A percentile compares a stretch with the other conserved stretches of the same genome.
phyloP scores from a whole-genome alignment of 495 filamentous ascomycete species.

The Daldinia bambusicola region DNA sequence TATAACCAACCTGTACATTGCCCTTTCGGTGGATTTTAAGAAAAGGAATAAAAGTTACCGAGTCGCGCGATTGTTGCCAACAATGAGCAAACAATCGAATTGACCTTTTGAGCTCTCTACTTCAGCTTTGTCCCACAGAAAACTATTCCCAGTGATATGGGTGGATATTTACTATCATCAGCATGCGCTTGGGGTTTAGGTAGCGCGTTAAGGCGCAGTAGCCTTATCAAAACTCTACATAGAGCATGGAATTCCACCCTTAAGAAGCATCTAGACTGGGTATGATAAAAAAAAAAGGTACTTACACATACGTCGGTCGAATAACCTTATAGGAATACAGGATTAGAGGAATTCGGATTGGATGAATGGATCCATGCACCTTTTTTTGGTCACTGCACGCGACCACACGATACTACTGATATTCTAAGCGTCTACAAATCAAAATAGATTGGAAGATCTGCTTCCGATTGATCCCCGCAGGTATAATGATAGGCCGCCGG shows the following conservation, averaged over 20 bases:
- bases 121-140: no score
- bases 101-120: not conserved
- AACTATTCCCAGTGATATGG: no score
- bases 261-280: no score
- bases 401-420: conserved; percentile 1
- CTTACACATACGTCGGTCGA: not conserved
- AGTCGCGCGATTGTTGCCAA: conserved; percentile 21
- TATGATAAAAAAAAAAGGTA: no score
- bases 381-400: not conserved
- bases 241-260: no score
- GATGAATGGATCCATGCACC: not conserved
- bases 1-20: no score
- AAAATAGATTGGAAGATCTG: not conserved
- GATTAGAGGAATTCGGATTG: conserved; percentile 33
- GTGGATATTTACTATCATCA: no score
- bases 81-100: conserved; percentile 29
- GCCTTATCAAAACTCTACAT: not conserved
- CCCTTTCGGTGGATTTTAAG: conserved; percentile 12
- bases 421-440: not conserved
- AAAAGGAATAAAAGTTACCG: not conserved
- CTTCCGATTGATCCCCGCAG: conserved; percentile 19
- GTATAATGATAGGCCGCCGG: conserved; percentile 34
- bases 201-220: not conserved
- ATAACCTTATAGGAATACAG: conserved; percentile 28
- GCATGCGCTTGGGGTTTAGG: no score